Percentiles rank a stretch among this genome's conserved stretches.
Conservation (phyloP, 1,284 basidiomycete species). For the Cryptococcus maquisensis region DNA sequence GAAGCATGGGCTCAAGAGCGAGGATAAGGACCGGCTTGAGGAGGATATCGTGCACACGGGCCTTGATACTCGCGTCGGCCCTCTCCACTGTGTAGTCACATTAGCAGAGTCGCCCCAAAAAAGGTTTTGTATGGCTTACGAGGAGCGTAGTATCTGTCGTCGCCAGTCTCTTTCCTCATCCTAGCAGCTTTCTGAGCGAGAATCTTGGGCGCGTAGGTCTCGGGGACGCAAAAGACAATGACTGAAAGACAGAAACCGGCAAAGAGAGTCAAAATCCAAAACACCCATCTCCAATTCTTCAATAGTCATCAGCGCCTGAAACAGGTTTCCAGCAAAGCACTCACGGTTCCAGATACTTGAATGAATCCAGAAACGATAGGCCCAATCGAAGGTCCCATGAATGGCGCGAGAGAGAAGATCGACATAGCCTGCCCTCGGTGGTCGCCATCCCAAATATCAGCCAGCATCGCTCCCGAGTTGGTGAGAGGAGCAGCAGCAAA, state of each 20-base stretch:
- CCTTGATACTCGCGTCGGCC: constrained; percentile 20
- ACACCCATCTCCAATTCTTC: constrained; percentile 52
- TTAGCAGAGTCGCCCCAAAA: not conserved
- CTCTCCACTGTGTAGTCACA: constrained; percentile 24
- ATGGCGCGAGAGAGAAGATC: constrained; percentile 67
- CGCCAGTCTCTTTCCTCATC: constrained; percentile 59
- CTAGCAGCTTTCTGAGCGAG: constrained; percentile 54
- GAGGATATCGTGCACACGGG: constrained; percentile 51
- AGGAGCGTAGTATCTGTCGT: constrained; percentile 58
- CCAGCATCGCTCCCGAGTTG: constrained; percentile 55
- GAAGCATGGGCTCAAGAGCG: constrained; percentile 69
- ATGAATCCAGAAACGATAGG: constrained; percentile 64
- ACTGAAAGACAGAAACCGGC: constrained; percentile 39
- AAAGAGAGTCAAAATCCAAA: constrained; percentile 69
- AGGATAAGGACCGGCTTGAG: constrained; percentile 65
- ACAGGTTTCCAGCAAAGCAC: constrained; percentile 1
- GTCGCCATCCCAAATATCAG: constrained; percentile 63
- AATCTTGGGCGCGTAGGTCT: constrained; percentile 61
- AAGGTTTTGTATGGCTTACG: constrained; percentile 27
- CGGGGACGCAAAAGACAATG: constrained; percentile 66
- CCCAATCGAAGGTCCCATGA: constrained; percentile 58
- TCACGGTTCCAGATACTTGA: constrained; percentile 48
- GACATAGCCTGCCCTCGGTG: constrained; percentile 66
- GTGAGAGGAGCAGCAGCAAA: constrained; percentile 55
- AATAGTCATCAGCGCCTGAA: not conserved